Conservation (phyloP, 306 rosid species). For the Quercus alba region DNA sequence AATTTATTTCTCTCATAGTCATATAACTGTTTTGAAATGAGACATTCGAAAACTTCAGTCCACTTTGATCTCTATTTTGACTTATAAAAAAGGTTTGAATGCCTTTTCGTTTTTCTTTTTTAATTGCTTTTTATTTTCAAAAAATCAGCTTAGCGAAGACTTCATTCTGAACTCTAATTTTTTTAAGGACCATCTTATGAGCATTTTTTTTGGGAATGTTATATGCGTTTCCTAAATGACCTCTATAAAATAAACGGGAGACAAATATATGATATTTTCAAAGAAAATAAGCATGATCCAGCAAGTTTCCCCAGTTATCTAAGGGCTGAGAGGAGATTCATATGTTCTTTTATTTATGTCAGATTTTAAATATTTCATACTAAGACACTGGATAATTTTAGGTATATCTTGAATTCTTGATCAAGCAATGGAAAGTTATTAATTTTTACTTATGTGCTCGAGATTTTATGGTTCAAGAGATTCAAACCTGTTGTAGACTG, state of each 20-base stretch:
- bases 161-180: not conserved
- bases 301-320: no score
- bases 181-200: not conserved
- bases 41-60: not conserved
- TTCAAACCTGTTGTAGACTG: no score
- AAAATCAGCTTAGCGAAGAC: not conserved
- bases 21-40: no score
- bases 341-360: not conserved
- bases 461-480: no score
- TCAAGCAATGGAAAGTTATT: not conserved
- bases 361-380: not conserved
- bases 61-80: not conserved
- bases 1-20: not conserved
- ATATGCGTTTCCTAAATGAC: not conserved
- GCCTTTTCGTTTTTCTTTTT: no score
- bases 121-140: not conserved
- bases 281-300: not conserved
- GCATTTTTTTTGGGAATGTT: not conserved
- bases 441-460: not conserved
- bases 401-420: not conserved
- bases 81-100: no score
- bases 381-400: not conserved
- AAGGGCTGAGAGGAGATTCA: not conserved
- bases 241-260: not conserved
- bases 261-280: not conserved